A percentile compares a stretch with the other conserved stretches of the same genome.
Evolutionary conservation across 2,329 filamentous ascomycete species (phyloP).

Genomic region (Neofusicoccum parvum): DNA sequence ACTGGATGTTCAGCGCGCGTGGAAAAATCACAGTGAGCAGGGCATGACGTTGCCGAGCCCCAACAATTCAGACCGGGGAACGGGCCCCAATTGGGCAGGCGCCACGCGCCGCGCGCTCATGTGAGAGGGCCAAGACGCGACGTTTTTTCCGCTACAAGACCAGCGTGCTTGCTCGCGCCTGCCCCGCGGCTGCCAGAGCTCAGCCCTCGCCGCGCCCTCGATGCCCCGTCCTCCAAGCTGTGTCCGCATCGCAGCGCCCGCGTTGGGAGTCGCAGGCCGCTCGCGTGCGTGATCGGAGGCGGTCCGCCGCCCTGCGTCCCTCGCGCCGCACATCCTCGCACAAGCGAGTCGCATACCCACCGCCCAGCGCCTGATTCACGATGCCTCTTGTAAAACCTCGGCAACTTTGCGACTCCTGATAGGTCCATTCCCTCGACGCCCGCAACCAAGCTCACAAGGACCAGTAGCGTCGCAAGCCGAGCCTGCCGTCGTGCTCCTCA

Average conservation of each 20-base stretch:
- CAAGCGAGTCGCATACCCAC: constrained; percentile 9
- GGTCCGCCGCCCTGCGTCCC: background rate
- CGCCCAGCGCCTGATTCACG: constrained; percentile 1
- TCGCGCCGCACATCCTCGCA: background rate
- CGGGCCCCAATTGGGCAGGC: constrained; percentile 10
- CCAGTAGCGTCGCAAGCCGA: constrained; percentile 11
- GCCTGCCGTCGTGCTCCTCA: constrained; percentile 13
- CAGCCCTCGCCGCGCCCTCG: background rate
- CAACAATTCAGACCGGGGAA: constrained; percentile 14
- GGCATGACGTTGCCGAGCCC: constrained; percentile 12
- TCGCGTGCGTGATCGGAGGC: constrained; percentile 9
- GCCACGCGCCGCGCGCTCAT: background rate
- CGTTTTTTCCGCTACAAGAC: constrained; percentile 4
- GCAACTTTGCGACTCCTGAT: constrained; percentile 10
- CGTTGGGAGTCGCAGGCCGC: background rate
- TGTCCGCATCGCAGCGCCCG: constrained; percentile 7
- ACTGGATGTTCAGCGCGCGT: background rate
- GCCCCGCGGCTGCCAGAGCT: background rate
- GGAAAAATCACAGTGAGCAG: background rate
- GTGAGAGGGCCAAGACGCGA: constrained; percentile 12
- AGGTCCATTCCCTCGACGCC: constrained; percentile 1
- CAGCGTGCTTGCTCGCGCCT: background rate
- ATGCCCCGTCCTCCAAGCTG: background rate
- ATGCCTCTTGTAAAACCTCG: constrained; percentile 9
- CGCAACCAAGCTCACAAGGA: background rate